Percentiles rank a stretch among this genome's conserved stretches.
Conservation (phyloP, 179 eudicot species). For the Nepenthes alata region DNA sequence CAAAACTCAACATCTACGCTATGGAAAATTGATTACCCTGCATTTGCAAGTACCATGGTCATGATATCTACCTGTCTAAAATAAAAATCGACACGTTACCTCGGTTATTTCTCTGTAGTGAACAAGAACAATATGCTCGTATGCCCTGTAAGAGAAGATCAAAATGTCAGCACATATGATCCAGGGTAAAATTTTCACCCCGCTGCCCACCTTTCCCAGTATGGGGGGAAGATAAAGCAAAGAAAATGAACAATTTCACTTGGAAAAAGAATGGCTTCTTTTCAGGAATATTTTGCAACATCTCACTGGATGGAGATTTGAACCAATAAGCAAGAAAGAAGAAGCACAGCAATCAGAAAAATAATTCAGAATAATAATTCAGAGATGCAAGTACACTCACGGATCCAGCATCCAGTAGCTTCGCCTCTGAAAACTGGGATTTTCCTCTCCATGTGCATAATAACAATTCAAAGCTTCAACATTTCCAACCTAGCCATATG, state of each 20-base stretch:
- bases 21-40: no score
- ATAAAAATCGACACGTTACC: constrained; percentile 27
- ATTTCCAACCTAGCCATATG: constrained; percentile 62
- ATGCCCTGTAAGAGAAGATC: constrained; percentile 36
- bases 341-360: background rate
- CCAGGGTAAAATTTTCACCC: background rate
- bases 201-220: background rate
- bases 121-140: constrained; percentile 91
- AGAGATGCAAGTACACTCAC: constrained; percentile 36
- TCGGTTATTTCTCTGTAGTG: constrained; percentile 72
- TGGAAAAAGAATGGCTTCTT: background rate
- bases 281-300: background rate
- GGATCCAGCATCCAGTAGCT: constrained; percentile 91
- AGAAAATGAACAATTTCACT: background rate
- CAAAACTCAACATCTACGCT: no score
- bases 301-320: background rate
- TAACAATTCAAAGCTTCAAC: constrained; percentile 84
- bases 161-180: background rate
- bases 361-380: background rate
- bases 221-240: background rate
- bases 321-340: background rate
- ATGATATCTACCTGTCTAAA: background rate
- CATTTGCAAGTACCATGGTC: background rate
- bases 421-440: constrained; percentile 77
- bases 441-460: constrained; percentile 79